Evolutionary conservation across 1,284 basidiomycete species (phyloP), one percentile per base, ranked within the genome.

Genomic region (Leccinum proximum): DNA sequence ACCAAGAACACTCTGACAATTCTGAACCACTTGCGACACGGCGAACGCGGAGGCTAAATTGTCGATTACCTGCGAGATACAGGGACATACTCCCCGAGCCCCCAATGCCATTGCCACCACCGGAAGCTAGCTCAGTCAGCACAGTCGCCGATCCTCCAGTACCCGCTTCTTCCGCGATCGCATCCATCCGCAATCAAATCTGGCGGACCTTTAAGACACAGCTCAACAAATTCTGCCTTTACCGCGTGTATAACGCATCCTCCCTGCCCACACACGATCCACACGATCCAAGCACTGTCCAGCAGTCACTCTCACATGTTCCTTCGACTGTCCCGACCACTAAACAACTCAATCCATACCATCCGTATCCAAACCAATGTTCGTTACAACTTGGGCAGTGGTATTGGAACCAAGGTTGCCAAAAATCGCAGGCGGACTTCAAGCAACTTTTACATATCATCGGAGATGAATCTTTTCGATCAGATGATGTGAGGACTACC

Each of bases 401-500:
- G 58, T 58, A 58, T 26, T 58, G 58, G 58, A 58, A 58, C 18
- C 58, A 58, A 58, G 18, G 58, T 40, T 40, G n/a, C n/a, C 58
- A 58, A 16, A 58, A 58, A 10, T 58, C 37, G 9, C 37, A 58
- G 58, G 10, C 18, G 18, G 6, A 9, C 58, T 58, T 58, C 18
- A 58, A 26, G 58, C n/a, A 22, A 40, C 58, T 58, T 58, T 14
- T 58, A 10, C 18, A 26, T 26, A 16, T 58, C 37, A 58, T 58
- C 5, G 58, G 58, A 38, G 37, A 58, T 40, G 58, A 58, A 18
- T 8, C 13, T 9, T 58, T 58, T 40, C 58, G 58, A 40, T n/a
- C n/a, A 14, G 58, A 58, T 11, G 37, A 58, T 58, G 58, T 58
- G 58, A 58, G 14, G 37, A 40, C 35, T 14, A 58, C 58, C n/a